A percentile compares a stretch with the other conserved stretches of the same genome.
These are phyloP conservation scores for Fusarium sulawesiense DNA, from an alignment of 2,329 filamentous ascomycete species.

Conservation along the genomic window DNA sequence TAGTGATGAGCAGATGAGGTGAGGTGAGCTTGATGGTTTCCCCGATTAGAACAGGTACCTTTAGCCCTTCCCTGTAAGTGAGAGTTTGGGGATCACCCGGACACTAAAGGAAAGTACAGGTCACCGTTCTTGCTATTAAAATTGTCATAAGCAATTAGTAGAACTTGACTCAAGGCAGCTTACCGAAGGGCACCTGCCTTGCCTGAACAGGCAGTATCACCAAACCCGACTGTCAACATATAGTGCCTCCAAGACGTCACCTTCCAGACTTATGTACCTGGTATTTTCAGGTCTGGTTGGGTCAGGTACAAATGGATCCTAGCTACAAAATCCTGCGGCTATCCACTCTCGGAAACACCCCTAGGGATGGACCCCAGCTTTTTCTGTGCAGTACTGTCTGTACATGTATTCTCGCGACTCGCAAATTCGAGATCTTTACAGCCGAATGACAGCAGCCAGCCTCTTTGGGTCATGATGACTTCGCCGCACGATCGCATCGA, in stretches of 20 bases:
- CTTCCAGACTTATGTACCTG: constrained; percentile 30
- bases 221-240: background rate
- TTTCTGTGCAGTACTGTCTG: background rate
- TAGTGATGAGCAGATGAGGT: constrained; percentile 18
- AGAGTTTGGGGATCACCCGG: background rate
- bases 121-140: background rate
- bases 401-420: constrained; percentile 4
- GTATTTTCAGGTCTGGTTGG: background rate
- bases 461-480: constrained; percentile 14
- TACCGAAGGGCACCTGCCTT: constrained; percentile 5
- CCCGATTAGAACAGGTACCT: constrained; percentile 11
- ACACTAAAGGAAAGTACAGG: background rate
- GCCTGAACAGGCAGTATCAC: constrained; percentile 17
- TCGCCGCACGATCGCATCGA: constrained; percentile 27
- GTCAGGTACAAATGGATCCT: constrained; percentile 16
- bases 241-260: constrained; percentile 29
- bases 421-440: constrained; percentile 11
- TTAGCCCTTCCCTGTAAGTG: constrained; percentile 6
- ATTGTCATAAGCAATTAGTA: background rate
- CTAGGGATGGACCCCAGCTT: constrained; percentile 28
- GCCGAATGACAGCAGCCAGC: constrained; percentile 10
- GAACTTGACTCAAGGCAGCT: background rate
- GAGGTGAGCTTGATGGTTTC: constrained; percentile 19
- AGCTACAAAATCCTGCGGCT: constrained; percentile 16
- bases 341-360: constrained; percentile 29